These are phyloP conservation scores for Cyclotella baltica DNA, from an alignment of 108 stramenopile genomes.

Conservation along the genomic window DNA sequence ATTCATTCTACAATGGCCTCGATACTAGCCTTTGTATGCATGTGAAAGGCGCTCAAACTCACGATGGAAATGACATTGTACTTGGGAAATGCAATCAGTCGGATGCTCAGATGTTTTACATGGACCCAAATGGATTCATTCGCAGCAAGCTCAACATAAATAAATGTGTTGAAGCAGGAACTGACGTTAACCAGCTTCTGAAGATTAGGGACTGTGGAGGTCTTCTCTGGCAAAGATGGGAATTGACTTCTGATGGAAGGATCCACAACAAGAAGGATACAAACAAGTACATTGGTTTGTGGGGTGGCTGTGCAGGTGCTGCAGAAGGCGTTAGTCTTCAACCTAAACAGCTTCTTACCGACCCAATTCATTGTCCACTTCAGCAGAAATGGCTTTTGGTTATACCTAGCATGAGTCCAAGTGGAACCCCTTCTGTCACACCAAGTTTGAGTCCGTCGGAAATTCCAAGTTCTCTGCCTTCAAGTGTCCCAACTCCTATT, in stretches of 20 bases:
- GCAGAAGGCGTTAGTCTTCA: too few relatives aligned
- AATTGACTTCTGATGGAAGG: not conserved
- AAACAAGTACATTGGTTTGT: not conserved
- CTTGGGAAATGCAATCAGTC: not conserved
- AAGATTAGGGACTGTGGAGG: not conserved
- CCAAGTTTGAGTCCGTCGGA: too few relatives aligned
- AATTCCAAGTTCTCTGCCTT: too few relatives aligned
- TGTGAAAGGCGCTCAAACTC: not conserved
- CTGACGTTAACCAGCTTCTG: not conserved
- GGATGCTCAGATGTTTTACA: not conserved
- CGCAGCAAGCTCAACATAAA: not conserved
- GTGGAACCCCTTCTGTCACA: too few relatives aligned
- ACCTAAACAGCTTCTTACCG: too few relatives aligned
- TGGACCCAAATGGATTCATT: not conserved
- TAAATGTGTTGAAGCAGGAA: not conserved
- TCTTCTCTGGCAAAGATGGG: not conserved
- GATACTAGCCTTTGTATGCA: not conserved
- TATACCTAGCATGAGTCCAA: too few relatives aligned
- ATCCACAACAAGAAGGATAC: not conserved
- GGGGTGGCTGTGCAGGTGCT: not conserved
- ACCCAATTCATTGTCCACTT: not conserved
- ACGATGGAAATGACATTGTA: not conserved
- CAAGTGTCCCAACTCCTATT: too few relatives aligned
- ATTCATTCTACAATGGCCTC: too few relatives aligned
- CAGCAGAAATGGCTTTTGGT: not conserved